These are phyloP conservation scores for Corchorus capsularis DNA, from an alignment of 345 rosid species.

Conservation along the genomic window DNA sequence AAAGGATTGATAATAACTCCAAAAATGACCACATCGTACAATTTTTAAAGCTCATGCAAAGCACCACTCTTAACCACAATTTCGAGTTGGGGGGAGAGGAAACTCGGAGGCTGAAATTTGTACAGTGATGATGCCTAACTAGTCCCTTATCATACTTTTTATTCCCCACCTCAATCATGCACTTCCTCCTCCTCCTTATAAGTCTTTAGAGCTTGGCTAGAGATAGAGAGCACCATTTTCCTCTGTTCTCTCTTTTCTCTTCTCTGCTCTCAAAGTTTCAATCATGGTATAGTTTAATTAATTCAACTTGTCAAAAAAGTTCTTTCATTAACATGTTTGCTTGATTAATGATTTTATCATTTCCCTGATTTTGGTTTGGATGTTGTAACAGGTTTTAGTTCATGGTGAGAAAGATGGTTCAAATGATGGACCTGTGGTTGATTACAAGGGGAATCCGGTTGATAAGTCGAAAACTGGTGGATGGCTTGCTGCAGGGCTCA, in stretches of 20 bases:
- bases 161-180: constrained; percentile 8
- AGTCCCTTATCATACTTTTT: background rate
- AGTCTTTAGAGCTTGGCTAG: background rate
- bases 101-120: background rate
- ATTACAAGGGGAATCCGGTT: constrained; percentile 63
- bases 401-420: constrained; percentile 46
- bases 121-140: too few relatives aligned
- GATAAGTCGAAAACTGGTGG: constrained; percentile 86
- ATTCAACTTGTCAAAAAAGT: background rate
- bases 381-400: constrained; percentile 47
- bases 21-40: background rate
- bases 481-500: constrained; percentile 91
- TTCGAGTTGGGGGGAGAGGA: background rate
- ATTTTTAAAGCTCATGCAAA: background rate
- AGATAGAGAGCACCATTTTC: background rate
- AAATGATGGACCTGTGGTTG: constrained; percentile 37
- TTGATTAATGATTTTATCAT: background rate
- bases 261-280: background rate
- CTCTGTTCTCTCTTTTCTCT: background rate
- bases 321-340: background rate
- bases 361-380: background rate
- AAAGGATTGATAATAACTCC: background rate
- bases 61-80: background rate
- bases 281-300: constrained; percentile 1
- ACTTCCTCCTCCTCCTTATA: background rate